Evolutionary conservation across 805 yeast genomes (phyloP).

Genomic region (Zygosaccharomyces pseudorouxii): DNA sequence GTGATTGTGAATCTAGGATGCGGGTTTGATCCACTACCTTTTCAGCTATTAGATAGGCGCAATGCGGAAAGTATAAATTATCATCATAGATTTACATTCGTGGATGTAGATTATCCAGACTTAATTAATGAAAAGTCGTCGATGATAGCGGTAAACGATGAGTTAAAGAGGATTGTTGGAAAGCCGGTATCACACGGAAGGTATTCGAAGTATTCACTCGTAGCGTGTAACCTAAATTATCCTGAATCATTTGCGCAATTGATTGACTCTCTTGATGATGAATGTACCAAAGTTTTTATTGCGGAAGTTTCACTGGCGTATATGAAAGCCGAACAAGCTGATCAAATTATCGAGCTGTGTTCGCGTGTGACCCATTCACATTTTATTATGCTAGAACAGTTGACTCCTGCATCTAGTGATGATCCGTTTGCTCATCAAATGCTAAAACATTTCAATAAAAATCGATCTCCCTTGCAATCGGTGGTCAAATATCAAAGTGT

Average conservation of each 20-base stretch:
- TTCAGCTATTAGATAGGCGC: slow-evolving; percentile 41
- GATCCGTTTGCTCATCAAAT: slow-evolving; percentile 72
- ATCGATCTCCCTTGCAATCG: slow-evolving; percentile 65
- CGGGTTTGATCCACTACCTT: slow-evolving; percentile 66
- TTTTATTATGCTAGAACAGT: slow-evolving; percentile 64
- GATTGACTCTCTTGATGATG: slow-evolving; percentile 12
- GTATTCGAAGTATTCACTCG: slow-evolving; percentile 35
- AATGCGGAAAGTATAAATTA: slow-evolving; percentile 28
- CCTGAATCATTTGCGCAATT: slow-evolving; percentile 35
- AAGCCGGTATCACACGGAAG: slow-evolving; percentile 22
- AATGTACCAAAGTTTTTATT: slow-evolving; percentile 52
- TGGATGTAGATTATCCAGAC: slow-evolving; percentile 75
- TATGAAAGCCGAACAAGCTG: slow-evolving; percentile 64
- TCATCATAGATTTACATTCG: slow-evolving; percentile 42
- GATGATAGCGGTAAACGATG: slow-evolving; percentile 47
- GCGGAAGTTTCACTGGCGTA: slow-evolving; percentile 84
- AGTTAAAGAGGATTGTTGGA: slow-evolving; percentile 46
- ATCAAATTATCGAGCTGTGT: slow-evolving; percentile 51
- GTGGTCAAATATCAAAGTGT: slow-evolving; percentile 53
- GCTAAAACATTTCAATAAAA: slow-evolving; percentile 63
- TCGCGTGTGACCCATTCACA: slow-evolving; percentile 46
- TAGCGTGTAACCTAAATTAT: slow-evolving; percentile 63
- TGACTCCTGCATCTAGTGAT: slow-evolving; percentile 55
- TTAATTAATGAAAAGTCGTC: slow-evolving; percentile 51
- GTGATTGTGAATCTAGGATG: slow-evolving; percentile 69